Conservation (phyloP, 352 stramenopile species). For the Blastocystis sp. region DNA sequence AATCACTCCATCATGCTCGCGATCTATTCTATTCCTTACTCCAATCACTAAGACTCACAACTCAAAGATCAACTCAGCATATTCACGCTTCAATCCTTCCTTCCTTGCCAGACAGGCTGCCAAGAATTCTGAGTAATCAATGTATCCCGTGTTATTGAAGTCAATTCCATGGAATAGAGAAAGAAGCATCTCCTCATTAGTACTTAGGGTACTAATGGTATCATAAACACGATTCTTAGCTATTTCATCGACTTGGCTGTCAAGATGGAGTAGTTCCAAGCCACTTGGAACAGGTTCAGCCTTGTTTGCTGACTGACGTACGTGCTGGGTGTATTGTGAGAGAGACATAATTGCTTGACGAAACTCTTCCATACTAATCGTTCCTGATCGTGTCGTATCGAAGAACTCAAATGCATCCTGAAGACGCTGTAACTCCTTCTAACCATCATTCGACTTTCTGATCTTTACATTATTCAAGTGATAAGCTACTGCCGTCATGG, state of each 20-base stretch:
- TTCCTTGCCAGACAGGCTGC: slow-evolving; percentile 56
- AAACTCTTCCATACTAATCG: slow-evolving; percentile 52
- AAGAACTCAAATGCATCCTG: slow-evolving; percentile 35
- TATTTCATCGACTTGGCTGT: background rate
- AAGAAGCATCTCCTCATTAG: background rate
- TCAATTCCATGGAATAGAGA: slow-evolving; percentile 39
- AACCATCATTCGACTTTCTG: background rate
- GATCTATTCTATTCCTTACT: slow-evolving; percentile 7
- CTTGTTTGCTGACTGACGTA: background rate
- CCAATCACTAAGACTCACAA: background rate
- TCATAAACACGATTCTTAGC: background rate
- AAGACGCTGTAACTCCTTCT: slow-evolving; percentile 6
- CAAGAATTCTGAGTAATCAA: slow-evolving; percentile 60
- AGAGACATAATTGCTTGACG: slow-evolving; percentile 11
- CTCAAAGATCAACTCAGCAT: slow-evolving; percentile 51
- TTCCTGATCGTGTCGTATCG: slow-evolving; percentile 6
- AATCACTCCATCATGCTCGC: slow-evolving; percentile 14
- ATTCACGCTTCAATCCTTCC: slow-evolving; percentile 56
- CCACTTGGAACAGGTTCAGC: background rate
- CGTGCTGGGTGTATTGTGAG: background rate
- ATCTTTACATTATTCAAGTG: slow-evolving; percentile 18
- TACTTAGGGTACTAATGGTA: background rate
- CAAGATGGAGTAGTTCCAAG: background rate
- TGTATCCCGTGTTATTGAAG: slow-evolving; percentile 45
- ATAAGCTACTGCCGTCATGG: slow-evolving; percentile 47